phyloP scores from a whole-genome alignment of 2,329 filamentous ascomycete genomes.

The Orbilia ellipsospora region DNA sequence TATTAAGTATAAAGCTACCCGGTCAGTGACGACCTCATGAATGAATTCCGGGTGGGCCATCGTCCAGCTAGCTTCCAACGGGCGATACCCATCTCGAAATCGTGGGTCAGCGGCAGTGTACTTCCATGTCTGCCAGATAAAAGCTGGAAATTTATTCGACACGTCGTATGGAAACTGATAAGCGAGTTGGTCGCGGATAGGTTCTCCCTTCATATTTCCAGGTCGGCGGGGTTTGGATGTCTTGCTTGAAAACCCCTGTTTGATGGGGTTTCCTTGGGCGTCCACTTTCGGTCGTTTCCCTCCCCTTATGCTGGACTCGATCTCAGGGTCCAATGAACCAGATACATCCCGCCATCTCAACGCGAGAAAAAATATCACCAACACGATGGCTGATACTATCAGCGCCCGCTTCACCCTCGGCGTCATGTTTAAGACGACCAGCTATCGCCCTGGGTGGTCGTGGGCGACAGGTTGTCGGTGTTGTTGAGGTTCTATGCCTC shows the following conservation, averaged over 20 bases:
- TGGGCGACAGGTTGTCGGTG: neutral
- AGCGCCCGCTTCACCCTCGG: constrained; percentile 45
- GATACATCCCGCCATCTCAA: constrained; percentile 27
- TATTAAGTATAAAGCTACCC: constrained; percentile 82
- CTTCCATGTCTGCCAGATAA: constrained; percentile 99
- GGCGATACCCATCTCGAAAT: constrained; percentile 79
- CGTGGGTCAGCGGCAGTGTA: constrained; percentile 78
- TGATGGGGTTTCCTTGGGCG: constrained; percentile 22
- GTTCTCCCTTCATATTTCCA: constrained; percentile 36
- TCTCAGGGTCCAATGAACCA: constrained; percentile 3
- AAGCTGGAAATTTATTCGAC: constrained; percentile 88
- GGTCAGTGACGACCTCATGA: constrained; percentile 90
- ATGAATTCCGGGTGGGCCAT: constrained; percentile 88
- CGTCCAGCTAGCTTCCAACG: constrained; percentile 89
- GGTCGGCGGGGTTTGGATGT: constrained; percentile 21
- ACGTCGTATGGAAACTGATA: constrained; percentile 96
- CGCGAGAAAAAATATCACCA: constrained; percentile 50
- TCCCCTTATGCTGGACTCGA: constrained; percentile 41
- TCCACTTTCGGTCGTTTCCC: constrained; percentile 41
- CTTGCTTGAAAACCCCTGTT: constrained; percentile 18
- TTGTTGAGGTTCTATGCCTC: too few species aligned
- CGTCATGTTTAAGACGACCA: constrained; percentile 22
- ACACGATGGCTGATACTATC: constrained; percentile 48
- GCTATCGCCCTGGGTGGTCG: constrained; percentile 17
- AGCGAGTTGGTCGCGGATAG: constrained; percentile 80